Evolutionary conservation across 257 asterid genomes (phyloP).

Genomic region (Capsicum chinense): DNA sequence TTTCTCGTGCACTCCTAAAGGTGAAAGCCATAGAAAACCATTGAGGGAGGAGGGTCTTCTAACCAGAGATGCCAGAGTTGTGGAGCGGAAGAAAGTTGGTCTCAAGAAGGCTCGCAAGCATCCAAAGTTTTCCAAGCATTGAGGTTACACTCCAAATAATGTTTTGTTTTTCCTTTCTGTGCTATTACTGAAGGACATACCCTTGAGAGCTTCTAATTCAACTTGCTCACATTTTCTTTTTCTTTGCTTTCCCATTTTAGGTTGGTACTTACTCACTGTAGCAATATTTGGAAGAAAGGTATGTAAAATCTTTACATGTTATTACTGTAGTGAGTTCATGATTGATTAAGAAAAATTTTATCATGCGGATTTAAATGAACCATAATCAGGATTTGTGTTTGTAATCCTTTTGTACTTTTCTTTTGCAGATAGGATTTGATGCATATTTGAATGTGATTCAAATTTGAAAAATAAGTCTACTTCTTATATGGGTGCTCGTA

Average conservation of each 20-base stretch:
- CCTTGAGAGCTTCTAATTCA: conserved; percentile 9
- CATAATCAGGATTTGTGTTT: background rate
- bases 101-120: conserved; percentile 91
- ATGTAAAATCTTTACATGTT: background rate
- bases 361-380: background rate
- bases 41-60: conserved; percentile 85
- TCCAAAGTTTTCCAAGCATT: conserved; percentile 98
- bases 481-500: too few species aligned
- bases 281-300: background rate
- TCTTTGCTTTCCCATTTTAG: background rate
- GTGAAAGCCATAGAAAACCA: conserved; percentile 76
- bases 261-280: background rate
- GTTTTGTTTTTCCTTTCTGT: background rate
- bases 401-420: background rate
- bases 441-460: too few species aligned
- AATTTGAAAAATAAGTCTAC: too few species aligned
- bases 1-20: conserved; percentile 94
- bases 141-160: conserved; percentile 40
- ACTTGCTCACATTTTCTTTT: background rate
- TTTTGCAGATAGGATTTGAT: background rate
- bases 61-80: conserved; percentile 90
- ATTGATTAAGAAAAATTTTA: background rate
- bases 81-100: conserved; percentile 94
- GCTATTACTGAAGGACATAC: background rate
- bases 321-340: background rate